Conservation (phyloP, 768 basidiomycete genomes). For the Tubosaeta brunneosetosa region DNA sequence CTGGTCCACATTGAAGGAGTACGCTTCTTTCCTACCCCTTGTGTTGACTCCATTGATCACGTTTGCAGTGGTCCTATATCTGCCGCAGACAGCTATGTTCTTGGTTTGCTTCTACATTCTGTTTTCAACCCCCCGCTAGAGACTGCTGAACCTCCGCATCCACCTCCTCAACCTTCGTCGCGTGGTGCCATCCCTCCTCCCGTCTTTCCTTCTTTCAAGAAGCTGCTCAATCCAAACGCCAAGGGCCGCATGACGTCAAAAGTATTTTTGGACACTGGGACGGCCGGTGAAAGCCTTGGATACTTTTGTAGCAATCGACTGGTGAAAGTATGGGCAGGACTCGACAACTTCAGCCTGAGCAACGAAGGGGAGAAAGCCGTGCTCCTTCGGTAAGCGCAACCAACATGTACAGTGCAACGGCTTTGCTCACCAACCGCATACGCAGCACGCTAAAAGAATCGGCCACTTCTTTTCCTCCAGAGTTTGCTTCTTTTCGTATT, state of each 20-base stretch:
- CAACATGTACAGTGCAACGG: neutral
- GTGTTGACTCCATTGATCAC: neutral
- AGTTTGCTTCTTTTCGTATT: slow-evolving; percentile 82
- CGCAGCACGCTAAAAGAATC: slow-evolving; percentile 74
- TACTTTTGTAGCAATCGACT: slow-evolving; percentile 83
- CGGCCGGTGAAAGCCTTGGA: slow-evolving; percentile 51
- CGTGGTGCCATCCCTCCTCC: slow-evolving; percentile 71
- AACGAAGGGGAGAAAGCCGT: slow-evolving; percentile 75
- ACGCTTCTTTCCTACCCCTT: slow-evolving; percentile 14
- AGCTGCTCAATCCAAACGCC: slow-evolving; percentile 84
- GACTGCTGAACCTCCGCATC: slow-evolving; percentile 66
- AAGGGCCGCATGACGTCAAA: slow-evolving; percentile 74
- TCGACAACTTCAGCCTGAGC: slow-evolving; percentile 80
- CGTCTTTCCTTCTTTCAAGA: slow-evolving; percentile 80
- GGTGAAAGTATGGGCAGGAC: slow-evolving; percentile 75
- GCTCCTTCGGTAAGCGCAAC: slow-evolving; percentile 55
- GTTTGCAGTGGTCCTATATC: slow-evolving; percentile 44
- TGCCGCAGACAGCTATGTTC: slow-evolving; percentile 79
- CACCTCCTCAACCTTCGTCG: slow-evolving; percentile 70
- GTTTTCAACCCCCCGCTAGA: slow-evolving; percentile 84
- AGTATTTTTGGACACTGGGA: slow-evolving; percentile 73
- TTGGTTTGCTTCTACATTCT: slow-evolving; percentile 80
- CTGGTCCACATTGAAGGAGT: slow-evolving; percentile 84
- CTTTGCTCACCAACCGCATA: neutral
- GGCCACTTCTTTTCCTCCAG: slow-evolving; percentile 72